Conservation (phyloP, 305 asterid species). For the Rubia balearica region DNA sequence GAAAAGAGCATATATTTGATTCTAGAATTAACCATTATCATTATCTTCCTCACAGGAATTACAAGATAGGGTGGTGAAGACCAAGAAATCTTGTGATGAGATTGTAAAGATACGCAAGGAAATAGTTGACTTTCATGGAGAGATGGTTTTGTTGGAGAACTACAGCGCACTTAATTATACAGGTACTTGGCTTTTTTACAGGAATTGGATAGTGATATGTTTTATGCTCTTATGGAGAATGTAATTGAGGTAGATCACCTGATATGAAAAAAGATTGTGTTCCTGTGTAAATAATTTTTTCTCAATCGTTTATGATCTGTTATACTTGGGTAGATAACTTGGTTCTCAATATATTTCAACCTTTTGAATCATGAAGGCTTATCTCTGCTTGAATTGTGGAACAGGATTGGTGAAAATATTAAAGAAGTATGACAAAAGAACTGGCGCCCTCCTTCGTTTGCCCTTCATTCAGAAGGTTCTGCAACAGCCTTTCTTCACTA, state of each 20-base stretch:
- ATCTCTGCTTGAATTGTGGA: background rate
- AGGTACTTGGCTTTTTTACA: conserved; percentile 26
- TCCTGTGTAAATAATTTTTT: background rate
- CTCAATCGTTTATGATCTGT: background rate
- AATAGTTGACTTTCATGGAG: conserved; percentile 85
- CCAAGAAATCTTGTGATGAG: conserved; percentile 52
- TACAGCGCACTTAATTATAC: conserved; percentile 91
- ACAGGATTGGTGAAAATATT: conserved; percentile 80
- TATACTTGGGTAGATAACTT: too few relatives aligned
- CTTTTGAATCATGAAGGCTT: background rate
- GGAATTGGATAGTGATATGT: background rate
- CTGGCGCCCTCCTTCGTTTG: conserved; percentile 82
- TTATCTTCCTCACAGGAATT: conserved; percentile 45
- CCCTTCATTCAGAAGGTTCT: conserved; percentile 89
- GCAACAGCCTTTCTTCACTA: conserved; percentile 85
- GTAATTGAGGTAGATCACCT: background rate
- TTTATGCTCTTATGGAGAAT: background rate
- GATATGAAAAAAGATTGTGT: background rate
- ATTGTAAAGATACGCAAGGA: conserved; percentile 64
- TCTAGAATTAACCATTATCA: background rate
- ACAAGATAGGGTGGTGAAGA: conserved; percentile 66
- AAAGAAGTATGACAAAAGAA: conserved; percentile 88
- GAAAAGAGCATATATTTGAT: background rate
- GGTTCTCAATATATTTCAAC: background rate
- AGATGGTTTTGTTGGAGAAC: conserved; percentile 91